Base-by-base conservation (phyloP, 169 alveolate species). In the Plasmodium malariae region DNA sequence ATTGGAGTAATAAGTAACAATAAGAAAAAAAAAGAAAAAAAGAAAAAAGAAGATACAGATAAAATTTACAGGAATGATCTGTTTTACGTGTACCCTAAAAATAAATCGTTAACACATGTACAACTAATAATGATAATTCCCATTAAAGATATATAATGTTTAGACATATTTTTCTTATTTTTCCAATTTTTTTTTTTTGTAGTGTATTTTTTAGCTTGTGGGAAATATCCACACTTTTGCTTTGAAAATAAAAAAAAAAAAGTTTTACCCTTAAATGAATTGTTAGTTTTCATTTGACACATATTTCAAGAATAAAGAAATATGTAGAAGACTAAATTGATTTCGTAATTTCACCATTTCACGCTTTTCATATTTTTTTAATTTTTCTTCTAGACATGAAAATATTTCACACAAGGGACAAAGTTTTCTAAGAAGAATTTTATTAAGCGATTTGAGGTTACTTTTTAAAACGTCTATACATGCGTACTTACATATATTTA, bases 1-100 rank as follows among this genome's bases (percentile, higher is more conserved):
- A 60, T 76, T 45, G 88, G 88, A 60, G 36, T 63, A 21, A 76
- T 76, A 76, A 76, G 88, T 76, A 62, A 76, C 24, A 60, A 74
- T 62, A 74, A 14, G 9, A 9, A 55, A 26, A 36, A 28, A 14
- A 26, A 74, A 19, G 28, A 37, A 57, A 74, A 57, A 54, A 54
- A 54, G 17, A 54, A 54, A 54, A 54, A 54, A 54, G 4, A 54
- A 54, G 1, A 3, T 11, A 45, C 14, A 1, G 9, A 45, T 11
- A 0, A 11, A 11, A n/a, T 40, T 24, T 9, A 30, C 57, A 68
- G 60, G 34, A 26, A 17, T 68, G 49, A 68, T 17, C 37, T 68
- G 17, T 54, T 54, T 40, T 21, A 40, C 6, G 4, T 54, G 0
- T 28, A 14, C 30, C 24, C 17, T 21, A 14, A 14, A 54, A 54